phyloP scores from a whole-genome alignment of 805 yeast species.

The Metschnikowia shivogae region DNA sequence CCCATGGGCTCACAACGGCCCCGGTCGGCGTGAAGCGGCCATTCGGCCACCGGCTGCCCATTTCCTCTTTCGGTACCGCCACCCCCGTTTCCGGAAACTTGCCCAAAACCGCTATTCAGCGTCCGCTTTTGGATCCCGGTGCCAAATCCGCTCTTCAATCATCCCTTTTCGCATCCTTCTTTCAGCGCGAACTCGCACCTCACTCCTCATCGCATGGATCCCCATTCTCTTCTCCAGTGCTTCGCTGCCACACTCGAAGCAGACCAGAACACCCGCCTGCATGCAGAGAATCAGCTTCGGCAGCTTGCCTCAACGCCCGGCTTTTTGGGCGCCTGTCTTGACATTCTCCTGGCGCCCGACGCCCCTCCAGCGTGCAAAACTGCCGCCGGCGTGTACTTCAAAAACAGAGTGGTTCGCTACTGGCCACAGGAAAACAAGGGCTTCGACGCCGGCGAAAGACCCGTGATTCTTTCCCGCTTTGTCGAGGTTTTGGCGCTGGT shows the following conservation, averaged over 20 bases:
- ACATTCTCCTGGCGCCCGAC: slow-evolving; percentile 55
- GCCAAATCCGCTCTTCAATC: no score
- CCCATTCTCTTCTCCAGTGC: slow-evolving; percentile 61
- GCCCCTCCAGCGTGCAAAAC: slow-evolving; percentile 43
- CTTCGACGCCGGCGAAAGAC: slow-evolving; percentile 73
- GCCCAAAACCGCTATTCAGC: no score
- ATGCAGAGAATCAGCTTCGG: slow-evolving; percentile 67
- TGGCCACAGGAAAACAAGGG: slow-evolving; percentile 44
- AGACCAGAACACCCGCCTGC: slow-evolving; percentile 53
- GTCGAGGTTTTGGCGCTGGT: slow-evolving; percentile 53
- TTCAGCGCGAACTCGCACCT: no score
- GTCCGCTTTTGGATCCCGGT: no score
- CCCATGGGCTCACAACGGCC: no score
- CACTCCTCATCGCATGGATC: slow-evolving; percentile 51
- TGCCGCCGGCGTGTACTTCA: slow-evolving; percentile 80
- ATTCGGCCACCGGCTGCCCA: no score
- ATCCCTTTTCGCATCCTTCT: no score
- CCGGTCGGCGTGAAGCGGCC: no score
- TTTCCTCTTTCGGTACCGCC: no score
- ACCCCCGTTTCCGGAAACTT: no score
- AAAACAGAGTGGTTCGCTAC: slow-evolving; percentile 61
- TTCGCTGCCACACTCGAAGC: slow-evolving; percentile 76
- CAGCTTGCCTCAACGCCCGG: slow-evolving; percentile 60
- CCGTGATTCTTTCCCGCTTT: slow-evolving; percentile 64
- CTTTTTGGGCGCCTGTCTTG: slow-evolving; percentile 78